phyloP scores from a whole-genome alignment of 1,284 basidiomycete genomes.

The Sanghuangporus baumii region DNA sequence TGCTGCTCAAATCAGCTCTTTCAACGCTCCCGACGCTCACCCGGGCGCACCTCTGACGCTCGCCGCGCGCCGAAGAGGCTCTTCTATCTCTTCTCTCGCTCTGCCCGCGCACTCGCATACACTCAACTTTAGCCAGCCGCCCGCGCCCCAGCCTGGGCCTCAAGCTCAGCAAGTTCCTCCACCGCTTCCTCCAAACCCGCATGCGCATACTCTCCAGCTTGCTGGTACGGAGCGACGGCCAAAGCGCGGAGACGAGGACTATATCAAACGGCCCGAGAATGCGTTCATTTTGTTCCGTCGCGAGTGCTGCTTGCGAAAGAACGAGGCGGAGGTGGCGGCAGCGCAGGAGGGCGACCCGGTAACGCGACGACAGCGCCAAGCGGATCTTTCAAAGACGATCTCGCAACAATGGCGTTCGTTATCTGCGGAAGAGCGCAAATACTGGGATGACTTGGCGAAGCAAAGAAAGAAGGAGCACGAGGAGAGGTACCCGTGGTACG shows the following conservation, averaged over 20 bases:
- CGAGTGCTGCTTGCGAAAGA: slow-evolving; percentile 58
- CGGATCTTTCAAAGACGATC: slow-evolving; percentile 70
- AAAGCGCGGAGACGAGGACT: slow-evolving; percentile 73
- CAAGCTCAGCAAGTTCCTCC: slow-evolving; percentile 25
- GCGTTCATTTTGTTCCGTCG: slow-evolving; percentile 77
- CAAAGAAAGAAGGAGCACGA: slow-evolving; percentile 56
- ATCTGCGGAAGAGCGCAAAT: slow-evolving; percentile 50
- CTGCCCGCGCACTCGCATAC: neutral
- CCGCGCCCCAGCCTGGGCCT: neutral
- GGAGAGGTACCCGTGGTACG: slow-evolving; percentile 65
- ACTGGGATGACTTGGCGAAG: slow-evolving; percentile 58
- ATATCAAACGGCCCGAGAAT: slow-evolving; percentile 76
- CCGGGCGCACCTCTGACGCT: slow-evolving; percentile 10
- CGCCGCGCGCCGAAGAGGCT: slow-evolving; percentile 10
- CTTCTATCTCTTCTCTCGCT: slow-evolving; percentile 12
- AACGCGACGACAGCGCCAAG: slow-evolving; percentile 42
- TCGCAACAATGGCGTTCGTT: slow-evolving; percentile 69
- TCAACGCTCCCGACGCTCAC: slow-evolving; percentile 6
- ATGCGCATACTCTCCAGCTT: slow-evolving; percentile 38
- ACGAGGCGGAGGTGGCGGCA: slow-evolving; percentile 36
- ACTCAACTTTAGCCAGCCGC: neutral
- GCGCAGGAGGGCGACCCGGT: slow-evolving; percentile 31
- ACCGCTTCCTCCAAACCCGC: slow-evolving; percentile 34
- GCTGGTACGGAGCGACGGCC: slow-evolving; percentile 51
- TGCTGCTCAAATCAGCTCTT: slow-evolving; percentile 10